phyloP scores from a whole-genome alignment of 2,329 filamentous ascomycete species.

The Colletotrichum nymphaeae region DNA sequence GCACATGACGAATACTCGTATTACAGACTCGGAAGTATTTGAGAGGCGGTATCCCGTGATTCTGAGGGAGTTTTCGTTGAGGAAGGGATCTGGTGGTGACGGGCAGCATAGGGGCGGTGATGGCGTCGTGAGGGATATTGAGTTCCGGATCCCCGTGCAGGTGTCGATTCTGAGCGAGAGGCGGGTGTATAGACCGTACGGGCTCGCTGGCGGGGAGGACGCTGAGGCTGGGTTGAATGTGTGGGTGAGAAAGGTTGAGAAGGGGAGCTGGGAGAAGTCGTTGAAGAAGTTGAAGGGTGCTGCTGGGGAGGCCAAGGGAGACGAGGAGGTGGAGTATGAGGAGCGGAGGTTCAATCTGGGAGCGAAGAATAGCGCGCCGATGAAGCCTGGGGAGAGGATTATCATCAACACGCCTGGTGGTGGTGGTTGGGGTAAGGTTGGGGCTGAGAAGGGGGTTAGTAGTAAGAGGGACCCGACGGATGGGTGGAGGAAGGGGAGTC shows the following conservation, averaged over 20 bases:
- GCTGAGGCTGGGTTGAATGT: conserved; percentile 84
- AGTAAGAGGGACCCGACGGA: conserved; percentile 64
- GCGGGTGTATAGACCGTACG: conserved; percentile 82
- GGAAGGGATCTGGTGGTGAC: conserved; percentile 70
- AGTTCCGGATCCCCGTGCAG: conserved; percentile 81
- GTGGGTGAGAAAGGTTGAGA: conserved; percentile 82
- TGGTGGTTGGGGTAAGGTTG: conserved; percentile 77
- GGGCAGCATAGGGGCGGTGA: conserved; percentile 79
- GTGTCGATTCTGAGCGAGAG: conserved; percentile 83
- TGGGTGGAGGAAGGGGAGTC: conserved; percentile 67
- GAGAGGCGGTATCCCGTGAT: conserved; percentile 75
- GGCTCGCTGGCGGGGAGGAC: conserved; percentile 84
- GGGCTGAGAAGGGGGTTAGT: conserved; percentile 65
- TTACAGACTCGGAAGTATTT: conserved; percentile 65
- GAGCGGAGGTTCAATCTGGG: conserved; percentile 78
- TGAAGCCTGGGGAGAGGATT: conserved; percentile 82
- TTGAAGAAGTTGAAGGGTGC: conserved; percentile 49
- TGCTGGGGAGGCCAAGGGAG: conserved; percentile 39
- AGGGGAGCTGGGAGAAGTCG: conserved; percentile 61
- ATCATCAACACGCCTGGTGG: conserved; percentile 83
- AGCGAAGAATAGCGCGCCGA: conserved; percentile 82
- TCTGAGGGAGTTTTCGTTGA: conserved; percentile 75
- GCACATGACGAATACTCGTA: conserved; percentile 82
- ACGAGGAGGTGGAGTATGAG: conserved; percentile 58
- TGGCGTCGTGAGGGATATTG: conserved; percentile 81